Conservation (phyloP, 2,329 filamentous ascomycete genomes). For the Cladorrhinum sp. region DNA sequence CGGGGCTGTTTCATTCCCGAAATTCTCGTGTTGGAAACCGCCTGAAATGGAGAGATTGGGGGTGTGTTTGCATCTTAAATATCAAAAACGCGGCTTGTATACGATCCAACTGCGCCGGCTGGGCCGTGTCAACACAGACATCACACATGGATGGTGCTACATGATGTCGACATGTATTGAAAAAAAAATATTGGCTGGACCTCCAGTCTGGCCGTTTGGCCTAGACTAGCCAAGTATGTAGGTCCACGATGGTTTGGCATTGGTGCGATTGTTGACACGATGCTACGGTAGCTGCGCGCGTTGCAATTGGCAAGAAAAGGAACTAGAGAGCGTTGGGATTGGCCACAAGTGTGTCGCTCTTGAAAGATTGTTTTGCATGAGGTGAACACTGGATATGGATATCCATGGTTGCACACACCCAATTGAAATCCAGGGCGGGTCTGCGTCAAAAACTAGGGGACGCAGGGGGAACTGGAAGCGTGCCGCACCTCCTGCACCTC, state of each 20-base stretch:
- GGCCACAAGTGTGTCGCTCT: too few relatives aligned
- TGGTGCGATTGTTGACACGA: not conserved
- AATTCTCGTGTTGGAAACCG: slow-evolving; percentile 17
- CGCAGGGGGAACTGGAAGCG: slow-evolving; percentile 21
- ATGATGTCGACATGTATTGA: too few relatives aligned
- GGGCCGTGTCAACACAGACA: not conserved
- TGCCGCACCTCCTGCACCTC: slow-evolving; percentile 25
- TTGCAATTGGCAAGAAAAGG: not conserved
- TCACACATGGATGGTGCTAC: not conserved
- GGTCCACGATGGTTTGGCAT: not conserved
- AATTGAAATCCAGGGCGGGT: slow-evolving; percentile 9
- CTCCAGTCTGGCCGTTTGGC: not conserved
- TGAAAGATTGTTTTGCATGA: not conserved
- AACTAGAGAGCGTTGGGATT: not conserved
- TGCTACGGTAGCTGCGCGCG: not conserved
- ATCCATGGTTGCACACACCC: slow-evolving; percentile 1
- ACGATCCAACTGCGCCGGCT: not conserved
- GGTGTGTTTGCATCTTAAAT: slow-evolving; percentile 5
- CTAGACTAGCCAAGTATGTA: not conserved
- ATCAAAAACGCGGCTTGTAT: not conserved
- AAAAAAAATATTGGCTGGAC: too few relatives aligned
- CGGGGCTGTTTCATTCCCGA: not conserved
- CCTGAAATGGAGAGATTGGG: slow-evolving; percentile 9
- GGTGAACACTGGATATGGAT: slow-evolving; percentile 4
- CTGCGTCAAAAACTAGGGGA: slow-evolving; percentile 15